Base-by-base conservation (phyloP, 1,139 yeast species). In the Kodamaea arcana region DNA sequence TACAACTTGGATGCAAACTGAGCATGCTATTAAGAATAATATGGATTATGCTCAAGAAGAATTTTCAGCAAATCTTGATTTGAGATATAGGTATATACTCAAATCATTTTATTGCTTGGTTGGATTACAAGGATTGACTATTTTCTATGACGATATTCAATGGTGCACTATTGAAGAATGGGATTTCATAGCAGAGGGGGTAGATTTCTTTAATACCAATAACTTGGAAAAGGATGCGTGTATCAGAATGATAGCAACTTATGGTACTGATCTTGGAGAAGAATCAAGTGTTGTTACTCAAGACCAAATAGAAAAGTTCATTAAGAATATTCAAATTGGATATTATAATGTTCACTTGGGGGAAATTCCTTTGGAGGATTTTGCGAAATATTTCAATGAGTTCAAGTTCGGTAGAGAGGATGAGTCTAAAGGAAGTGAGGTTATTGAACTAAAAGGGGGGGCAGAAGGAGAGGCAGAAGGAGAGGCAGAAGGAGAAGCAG, bases 121-220 rank as follows among this genome's bases (percentile, higher is more conserved):
- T 36, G 70, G 72, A 4, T 48, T 52, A 14, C 63, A 61, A 16
- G 77, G 76, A 1, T 50, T 74, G 34, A 72, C 78, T 0, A 48
- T 74, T 2, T 62, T 70, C 34, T 52, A 72, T 27, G 80, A 75
- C 45, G 78, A 75, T 49, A 50, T 71, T 22, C 77, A 75, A 35
- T 69, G 71, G 67, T 63, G 73, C 34, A 44, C 62, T 0, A 44
- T 44, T 11, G 53, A 49, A 15, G 69, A 65, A 39, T 54, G 62
- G 52, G 41, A 37, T 3, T 41, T 65, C 43, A 32, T 59, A 4
- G 47, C 55, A 10, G 72, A 67, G 30, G 47, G 62, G 4, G 40
- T 62, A 24, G 52, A 51, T 7, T 49, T 38, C 32, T 37, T 51
- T 29, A 52, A 29, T 39, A 53, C 27, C 50, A 58, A 41, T 36